Conservation (phyloP, 2,329 filamentous ascomycete species). For the Fusarium sp. region DNA sequence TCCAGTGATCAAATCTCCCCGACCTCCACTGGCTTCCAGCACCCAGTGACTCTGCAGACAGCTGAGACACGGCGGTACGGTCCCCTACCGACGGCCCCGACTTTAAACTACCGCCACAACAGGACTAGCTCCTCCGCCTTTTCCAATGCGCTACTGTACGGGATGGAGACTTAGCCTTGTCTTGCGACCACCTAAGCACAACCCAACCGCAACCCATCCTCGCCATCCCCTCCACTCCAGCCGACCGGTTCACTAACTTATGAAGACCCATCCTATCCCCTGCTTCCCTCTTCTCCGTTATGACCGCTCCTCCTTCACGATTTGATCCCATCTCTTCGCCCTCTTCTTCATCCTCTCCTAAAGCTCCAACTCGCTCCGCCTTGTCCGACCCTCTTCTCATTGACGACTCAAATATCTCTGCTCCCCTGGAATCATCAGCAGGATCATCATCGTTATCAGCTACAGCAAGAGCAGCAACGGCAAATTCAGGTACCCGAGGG, state of each 20-base stretch:
- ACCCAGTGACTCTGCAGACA: constrained; percentile 8
- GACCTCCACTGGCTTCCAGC: not conserved
- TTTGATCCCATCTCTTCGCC: constrained; percentile 26
- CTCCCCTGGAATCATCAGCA: constrained; percentile 12
- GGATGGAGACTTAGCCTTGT: constrained; percentile 14
- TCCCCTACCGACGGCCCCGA: constrained; percentile 32
- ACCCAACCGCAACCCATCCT: constrained; percentile 18
- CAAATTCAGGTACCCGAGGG: constrained; percentile 17
- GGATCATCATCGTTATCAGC: constrained; percentile 17
- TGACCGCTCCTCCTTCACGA: constrained; percentile 40
- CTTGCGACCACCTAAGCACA: constrained; percentile 33
- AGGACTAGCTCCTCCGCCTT: constrained; percentile 36
- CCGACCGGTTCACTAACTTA: constrained; percentile 36
- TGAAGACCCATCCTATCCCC: constrained; percentile 40
- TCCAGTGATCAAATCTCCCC: constrained; percentile 24
- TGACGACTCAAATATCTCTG: constrained; percentile 14
- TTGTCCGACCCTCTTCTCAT: constrained; percentile 24
- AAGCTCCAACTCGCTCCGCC: constrained; percentile 20
- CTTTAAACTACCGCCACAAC: constrained; percentile 26
- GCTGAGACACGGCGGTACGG: constrained; percentile 25
- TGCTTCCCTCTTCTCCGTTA: constrained; percentile 38
- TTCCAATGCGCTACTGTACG: constrained; percentile 36
- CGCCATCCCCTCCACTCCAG: constrained; percentile 17
- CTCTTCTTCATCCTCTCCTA: constrained; percentile 27
- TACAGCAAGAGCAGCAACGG: constrained; percentile 13